Evolutionary conservation across 495 filamentous ascomycete genomes (phyloP).

Genomic region (Podospora sp.): DNA sequence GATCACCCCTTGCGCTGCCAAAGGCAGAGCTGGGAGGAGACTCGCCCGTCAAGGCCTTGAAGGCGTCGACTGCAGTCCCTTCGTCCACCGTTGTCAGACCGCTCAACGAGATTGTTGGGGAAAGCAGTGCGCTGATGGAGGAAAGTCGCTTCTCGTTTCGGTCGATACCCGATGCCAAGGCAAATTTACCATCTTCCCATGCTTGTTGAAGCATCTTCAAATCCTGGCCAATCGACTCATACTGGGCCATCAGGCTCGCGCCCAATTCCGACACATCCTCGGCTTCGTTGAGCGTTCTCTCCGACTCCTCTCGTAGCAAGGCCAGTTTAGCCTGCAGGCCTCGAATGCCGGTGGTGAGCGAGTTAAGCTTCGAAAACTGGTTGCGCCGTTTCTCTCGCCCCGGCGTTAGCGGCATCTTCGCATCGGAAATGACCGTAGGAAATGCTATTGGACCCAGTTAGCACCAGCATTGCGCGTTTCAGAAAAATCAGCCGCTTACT

Average conservation of each 20-base stretch:
- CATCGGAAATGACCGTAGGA: constrained; percentile 48
- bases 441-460: constrained; percentile 37
- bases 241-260: constrained; percentile 77
- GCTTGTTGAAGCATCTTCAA: constrained; percentile 80
- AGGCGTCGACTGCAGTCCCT: constrained; percentile 67
- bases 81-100: constrained; percentile 85
- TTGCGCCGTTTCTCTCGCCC: constrained; percentile 77
- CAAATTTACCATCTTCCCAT: constrained; percentile 84
- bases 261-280: constrained; percentile 75
- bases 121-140: constrained; percentile 68
- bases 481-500: constrained; percentile 54
- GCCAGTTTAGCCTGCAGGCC: constrained; percentile 95
- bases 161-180: constrained; percentile 73
- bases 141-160: constrained; percentile 70
- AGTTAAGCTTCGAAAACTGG: constrained; percentile 82
- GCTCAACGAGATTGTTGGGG: constrained; percentile 77
- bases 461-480: constrained; percentile 11
- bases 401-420: constrained; percentile 71
- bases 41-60: constrained; percentile 75
- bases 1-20: constrained; percentile 33
- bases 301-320: constrained; percentile 85
- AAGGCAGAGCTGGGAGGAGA: constrained; percentile 40
- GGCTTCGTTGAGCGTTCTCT: constrained; percentile 70
- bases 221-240: constrained; percentile 91
- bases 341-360: constrained; percentile 85